Percentiles rank a stretch among this genome's conserved stretches.
Conservation (phyloP, 75 land plant genomes). For the Pseudotsuga menziesii region DNA sequence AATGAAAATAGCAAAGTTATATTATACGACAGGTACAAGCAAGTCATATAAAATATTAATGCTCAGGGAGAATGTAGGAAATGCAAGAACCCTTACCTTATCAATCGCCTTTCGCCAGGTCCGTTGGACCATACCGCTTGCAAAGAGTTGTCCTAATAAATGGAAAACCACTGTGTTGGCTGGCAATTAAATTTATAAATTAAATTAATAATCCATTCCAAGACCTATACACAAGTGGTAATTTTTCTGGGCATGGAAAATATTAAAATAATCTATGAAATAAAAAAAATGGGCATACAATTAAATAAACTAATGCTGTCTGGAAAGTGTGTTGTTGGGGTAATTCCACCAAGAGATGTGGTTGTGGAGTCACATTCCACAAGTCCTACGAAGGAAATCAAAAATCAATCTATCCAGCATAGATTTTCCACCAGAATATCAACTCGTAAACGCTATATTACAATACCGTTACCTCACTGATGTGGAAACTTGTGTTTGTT, state of each 20-base stretch:
- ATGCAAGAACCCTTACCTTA: constrained; percentile 32
- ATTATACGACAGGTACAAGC: no score
- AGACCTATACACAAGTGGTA: background rate
- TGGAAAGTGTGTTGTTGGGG: constrained; percentile 66
- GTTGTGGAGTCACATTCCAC: constrained; percentile 86
- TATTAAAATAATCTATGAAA: background rate
- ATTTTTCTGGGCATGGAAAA: background rate
- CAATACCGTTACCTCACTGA: no score
- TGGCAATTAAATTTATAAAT: constrained; percentile 4
- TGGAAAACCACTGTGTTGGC: constrained; percentile 17
- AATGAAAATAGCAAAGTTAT: no score
- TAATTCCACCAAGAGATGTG: constrained; percentile 47
- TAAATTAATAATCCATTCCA: background rate
- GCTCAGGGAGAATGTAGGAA: no score
- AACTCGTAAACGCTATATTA: no score
- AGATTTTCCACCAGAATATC: no score
- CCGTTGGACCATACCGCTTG: constrained; percentile 68
- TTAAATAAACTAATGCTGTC: constrained; percentile 62
- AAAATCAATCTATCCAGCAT: no score
- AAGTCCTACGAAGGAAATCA: constrained; percentile 33
- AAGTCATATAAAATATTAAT: no score
- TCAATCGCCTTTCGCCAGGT: constrained; percentile 31
- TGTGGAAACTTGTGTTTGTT: no score
- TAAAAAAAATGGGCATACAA: constrained; percentile 28
- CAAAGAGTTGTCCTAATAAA: constrained; percentile 70